Evolutionary conservation across 2,329 filamentous ascomycete species (phyloP).

Genomic region (Colletotrichum incanum): DNA sequence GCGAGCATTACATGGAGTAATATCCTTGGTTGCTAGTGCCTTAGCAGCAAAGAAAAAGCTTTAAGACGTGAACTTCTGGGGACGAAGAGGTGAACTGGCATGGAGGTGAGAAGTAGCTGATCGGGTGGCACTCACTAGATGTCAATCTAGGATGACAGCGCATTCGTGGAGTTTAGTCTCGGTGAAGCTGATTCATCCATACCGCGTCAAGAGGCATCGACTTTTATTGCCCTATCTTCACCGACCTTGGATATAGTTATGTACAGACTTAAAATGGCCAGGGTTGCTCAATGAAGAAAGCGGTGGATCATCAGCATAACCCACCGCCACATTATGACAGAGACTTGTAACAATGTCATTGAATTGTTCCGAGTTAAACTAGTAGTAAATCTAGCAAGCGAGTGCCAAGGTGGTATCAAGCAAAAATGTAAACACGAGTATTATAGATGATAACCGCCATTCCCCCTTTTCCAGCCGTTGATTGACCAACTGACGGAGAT

Average conservation of each 20-base stretch:
- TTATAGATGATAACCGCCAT: slow-evolving; percentile 24
- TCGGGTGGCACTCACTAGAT: not conserved
- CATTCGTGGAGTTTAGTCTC: not conserved
- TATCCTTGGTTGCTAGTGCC: not conserved
- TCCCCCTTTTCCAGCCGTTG: not conserved
- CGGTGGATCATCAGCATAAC: not conserved
- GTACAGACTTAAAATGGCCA: no score
- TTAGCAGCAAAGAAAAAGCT: not conserved
- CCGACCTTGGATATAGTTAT: no score
- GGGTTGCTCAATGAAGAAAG: not conserved
- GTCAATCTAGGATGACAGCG: not conserved
- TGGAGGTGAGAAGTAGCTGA: not conserved
- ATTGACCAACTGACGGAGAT: not conserved
- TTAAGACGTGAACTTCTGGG: not conserved
- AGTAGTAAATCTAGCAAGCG: slow-evolving; percentile 34
- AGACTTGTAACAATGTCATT: not conserved
- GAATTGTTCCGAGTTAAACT: slow-evolving; percentile 2
- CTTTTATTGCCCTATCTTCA: no score
- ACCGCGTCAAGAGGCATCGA: no score
- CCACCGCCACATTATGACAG: not conserved
- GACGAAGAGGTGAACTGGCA: not conserved
- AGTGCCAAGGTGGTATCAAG: slow-evolving; percentile 39
- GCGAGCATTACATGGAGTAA: not conserved
- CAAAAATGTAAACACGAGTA: slow-evolving; percentile 34
- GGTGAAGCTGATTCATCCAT: not conserved